Evolutionary conservation across 202 grass and related monocot species (phyloP).

Genomic region (Zoysia matrella): DNA sequence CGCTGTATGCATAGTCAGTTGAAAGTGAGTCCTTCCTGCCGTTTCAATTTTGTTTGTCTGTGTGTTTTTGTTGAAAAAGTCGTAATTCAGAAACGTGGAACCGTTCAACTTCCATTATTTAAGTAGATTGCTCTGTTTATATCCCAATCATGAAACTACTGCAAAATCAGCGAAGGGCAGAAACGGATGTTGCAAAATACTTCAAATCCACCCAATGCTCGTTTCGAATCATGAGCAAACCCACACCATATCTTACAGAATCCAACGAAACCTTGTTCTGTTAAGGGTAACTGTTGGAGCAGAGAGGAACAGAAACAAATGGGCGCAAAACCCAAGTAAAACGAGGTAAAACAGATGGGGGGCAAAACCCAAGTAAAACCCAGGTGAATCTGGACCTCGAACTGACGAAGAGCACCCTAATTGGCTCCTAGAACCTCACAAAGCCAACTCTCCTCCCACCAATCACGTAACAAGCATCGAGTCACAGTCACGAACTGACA

Average conservation of each 20-base stretch:
- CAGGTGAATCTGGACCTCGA: slow-evolving; percentile 28
- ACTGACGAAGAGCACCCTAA: not conserved
- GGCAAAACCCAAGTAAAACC: too few species aligned
- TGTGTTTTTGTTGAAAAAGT: not conserved
- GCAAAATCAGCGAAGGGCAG: not conserved
- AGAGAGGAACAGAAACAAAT: not conserved
- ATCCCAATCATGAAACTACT: slow-evolving; percentile 25
- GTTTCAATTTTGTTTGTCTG: slow-evolving; percentile 16
- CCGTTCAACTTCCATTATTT: slow-evolving; percentile 30
- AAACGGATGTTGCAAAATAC: not conserved
- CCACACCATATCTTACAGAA: not conserved
- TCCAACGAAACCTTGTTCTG: not conserved
- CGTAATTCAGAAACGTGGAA: slow-evolving; percentile 29
- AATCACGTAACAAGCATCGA: not conserved
- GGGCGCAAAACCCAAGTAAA: slow-evolving; percentile 20
- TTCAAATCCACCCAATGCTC: not conserved
- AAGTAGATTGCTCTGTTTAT: slow-evolving; percentile 8
- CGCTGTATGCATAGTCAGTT: not conserved
- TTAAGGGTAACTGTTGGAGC: not conserved
- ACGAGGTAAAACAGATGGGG: not conserved
- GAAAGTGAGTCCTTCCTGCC: slow-evolving; percentile 43
- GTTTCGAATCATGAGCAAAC: slow-evolving; percentile 7
- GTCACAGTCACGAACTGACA: slow-evolving; percentile 12
- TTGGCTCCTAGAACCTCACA: not conserved
- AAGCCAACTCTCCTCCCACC: not conserved